A percentile compares a stretch with the other conserved stretches of the same genome.
These are phyloP conservation scores for Dactylorhiza incarnata DNA, from an alignment of 106 monocot genomes.

Conservation along the genomic window DNA sequence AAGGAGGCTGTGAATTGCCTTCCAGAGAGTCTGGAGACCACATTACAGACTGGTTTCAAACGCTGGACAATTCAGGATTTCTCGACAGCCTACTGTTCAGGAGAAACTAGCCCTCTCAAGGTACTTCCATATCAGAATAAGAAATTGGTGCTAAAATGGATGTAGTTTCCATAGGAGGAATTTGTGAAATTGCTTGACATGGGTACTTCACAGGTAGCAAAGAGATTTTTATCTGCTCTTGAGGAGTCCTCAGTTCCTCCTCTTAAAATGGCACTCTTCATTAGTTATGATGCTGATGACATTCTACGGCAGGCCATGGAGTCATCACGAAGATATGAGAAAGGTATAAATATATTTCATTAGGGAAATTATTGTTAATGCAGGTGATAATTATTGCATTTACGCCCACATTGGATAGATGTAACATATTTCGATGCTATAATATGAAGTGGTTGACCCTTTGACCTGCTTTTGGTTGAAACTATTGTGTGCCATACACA, in stretches of 20 bases:
- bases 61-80: constrained; percentile 75
- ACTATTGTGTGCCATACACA: no score
- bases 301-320: constrained; percentile 63
- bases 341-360: constrained; percentile 27
- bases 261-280: constrained; percentile 72
- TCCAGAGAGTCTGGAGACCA: constrained; percentile 20
- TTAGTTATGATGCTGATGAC: constrained; percentile 43
- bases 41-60: constrained; percentile 17
- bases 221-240: constrained; percentile 49
- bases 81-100: constrained; percentile 51
- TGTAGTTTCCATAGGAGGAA: neutral
- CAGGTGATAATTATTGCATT: no score
- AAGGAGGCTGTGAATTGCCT: constrained; percentile 49
- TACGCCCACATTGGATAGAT: no score
- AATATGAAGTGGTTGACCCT: no score
- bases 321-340: constrained; percentile 56
- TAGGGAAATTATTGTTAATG: no score
- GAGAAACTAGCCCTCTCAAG: constrained; percentile 56
- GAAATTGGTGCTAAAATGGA: neutral
- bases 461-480: no score
- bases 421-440: no score
- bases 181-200: neutral
- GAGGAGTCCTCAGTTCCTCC: constrained; percentile 38
- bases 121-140: constrained; percentile 22
- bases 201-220: constrained; percentile 46